These are phyloP conservation scores for Ascoidea rubescens DNA, from an alignment of 805 yeast genomes.

Conservation along the genomic window DNA sequence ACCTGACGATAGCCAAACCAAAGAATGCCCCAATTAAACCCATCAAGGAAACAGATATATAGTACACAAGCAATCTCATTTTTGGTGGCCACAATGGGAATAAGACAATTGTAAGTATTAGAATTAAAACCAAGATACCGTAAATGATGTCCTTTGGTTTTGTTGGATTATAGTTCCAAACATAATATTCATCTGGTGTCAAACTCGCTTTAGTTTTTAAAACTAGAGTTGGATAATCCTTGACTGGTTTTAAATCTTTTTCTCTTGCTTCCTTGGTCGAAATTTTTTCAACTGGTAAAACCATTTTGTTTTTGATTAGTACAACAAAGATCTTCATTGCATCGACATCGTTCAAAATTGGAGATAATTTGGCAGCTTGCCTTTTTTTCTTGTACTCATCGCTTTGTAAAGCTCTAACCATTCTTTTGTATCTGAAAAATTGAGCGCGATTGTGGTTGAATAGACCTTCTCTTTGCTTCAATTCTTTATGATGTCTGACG, in stretches of 20 bases:
- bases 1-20: conserved; percentile 63
- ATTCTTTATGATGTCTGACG: conserved; percentile 45
- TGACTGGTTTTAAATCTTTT: conserved; percentile 42
- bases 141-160: conserved; percentile 43
- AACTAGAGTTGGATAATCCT: conserved; percentile 36
- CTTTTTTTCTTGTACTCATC: conserved; percentile 51
- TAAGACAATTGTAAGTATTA: conserved; percentile 47
- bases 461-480: conserved; percentile 78
- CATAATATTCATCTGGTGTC: conserved; percentile 56
- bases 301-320: conserved; percentile 59
- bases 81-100: conserved; percentile 94
- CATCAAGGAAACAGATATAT: conserved; percentile 62
- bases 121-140: conserved; percentile 52
- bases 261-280: conserved; percentile 53
- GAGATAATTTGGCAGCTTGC: conserved; percentile 30
- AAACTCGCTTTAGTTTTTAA: conserved; percentile 43
- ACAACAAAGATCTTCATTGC: conserved; percentile 51
- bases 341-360: conserved; percentile 36
- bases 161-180: conserved; percentile 71
- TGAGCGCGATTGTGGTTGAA: conserved; percentile 58
- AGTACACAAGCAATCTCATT: conserved; percentile 88
- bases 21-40: conserved; percentile 67
- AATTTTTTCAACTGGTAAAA: conserved; percentile 65
- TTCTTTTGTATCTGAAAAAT: conserved; percentile 80
- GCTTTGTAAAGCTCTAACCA: conserved; percentile 61